A percentile compares a stretch with the other conserved stretches of the same genome.
Evolutionary conservation across 2,329 filamentous ascomycete genomes (phyloP).

Genomic region (Colletotrichum sp.): DNA sequence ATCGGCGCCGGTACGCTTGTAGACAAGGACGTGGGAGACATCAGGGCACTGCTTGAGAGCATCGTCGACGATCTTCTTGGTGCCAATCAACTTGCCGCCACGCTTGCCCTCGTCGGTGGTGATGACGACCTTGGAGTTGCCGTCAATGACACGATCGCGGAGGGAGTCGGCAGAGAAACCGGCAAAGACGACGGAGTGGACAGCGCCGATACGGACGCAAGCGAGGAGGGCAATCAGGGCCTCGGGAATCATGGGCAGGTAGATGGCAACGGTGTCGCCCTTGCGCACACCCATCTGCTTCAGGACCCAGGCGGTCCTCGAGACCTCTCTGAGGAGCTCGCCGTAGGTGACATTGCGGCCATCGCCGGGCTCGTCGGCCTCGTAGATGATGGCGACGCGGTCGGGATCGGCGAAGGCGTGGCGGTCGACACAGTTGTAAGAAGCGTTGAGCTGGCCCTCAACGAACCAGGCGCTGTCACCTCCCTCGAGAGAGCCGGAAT

Average conservation of each 20-base stretch:
- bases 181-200: conserved; percentile 97
- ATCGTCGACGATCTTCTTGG: conserved; percentile 99
- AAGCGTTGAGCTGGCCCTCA: conserved; percentile 92
- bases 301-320: conserved; percentile 82
- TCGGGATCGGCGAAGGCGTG: conserved; percentile 95
- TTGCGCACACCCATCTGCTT: conserved; percentile 97
- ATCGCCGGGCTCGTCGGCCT: conserved; percentile 88
- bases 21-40: conserved; percentile 85
- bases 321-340: conserved; percentile 92
- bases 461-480: conserved; percentile 95
- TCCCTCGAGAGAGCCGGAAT: conserved; percentile 73
- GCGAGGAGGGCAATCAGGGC: conserved; percentile 90
- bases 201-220: conserved; percentile 87
- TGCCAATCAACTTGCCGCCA: conserved; percentile 95
- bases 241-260: conserved; percentile 98
- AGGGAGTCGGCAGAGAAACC: conserved; percentile 97
- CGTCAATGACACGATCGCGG: conserved; percentile 92
- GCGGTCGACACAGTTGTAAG: conserved; percentile 96
- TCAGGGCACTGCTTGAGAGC: conserved; percentile 95
- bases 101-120: conserved; percentile 98
- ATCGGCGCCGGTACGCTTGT: conserved; percentile 92
- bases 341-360: conserved; percentile 91
- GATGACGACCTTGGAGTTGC: conserved; percentile 90
- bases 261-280: conserved; percentile 96
- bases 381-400: conserved; percentile 96